Evolutionary conservation across 371 early-diverging fungal species (phyloP).

Genomic region (Rhizopus microsporus): DNA sequence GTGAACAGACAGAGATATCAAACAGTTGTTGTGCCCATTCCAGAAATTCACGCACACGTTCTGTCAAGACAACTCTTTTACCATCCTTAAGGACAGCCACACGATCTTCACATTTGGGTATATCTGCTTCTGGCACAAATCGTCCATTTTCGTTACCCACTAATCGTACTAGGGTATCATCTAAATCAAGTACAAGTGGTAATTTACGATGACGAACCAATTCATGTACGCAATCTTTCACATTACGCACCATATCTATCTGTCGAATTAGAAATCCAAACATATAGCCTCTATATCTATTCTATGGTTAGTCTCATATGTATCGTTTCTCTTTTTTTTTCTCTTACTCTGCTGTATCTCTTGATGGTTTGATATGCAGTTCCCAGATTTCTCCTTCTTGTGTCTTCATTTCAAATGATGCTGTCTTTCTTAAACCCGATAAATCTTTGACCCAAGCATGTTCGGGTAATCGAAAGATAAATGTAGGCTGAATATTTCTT

Average conservation of each 20-base stretch:
- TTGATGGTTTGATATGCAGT: conserved; percentile 69
- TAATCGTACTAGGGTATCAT: conserved; percentile 77
- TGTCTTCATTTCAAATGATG: conserved; percentile 54
- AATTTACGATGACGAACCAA: conserved; percentile 53
- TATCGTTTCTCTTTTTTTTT: background rate
- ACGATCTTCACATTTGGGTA: conserved; percentile 51
- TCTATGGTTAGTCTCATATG: background rate
- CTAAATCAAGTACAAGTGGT: conserved; percentile 78
- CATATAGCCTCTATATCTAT: conserved; percentile 33
- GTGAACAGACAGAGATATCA: conserved; percentile 78
- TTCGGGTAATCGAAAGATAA: conserved; percentile 67
- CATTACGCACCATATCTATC: conserved; percentile 53
- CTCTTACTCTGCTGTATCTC: conserved; percentile 59
- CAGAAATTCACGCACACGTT: conserved; percentile 74
- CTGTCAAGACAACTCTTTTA: conserved; percentile 66
- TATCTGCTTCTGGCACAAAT: conserved; percentile 67
- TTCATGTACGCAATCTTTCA: conserved; percentile 52
- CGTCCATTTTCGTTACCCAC: conserved; percentile 68
- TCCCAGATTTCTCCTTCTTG: conserved; percentile 63
- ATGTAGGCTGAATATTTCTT: conserved; percentile 50
- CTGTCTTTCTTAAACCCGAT: conserved; percentile 54
- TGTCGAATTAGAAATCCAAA: conserved; percentile 73
- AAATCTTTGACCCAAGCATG: conserved; percentile 56
- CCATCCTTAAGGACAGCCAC: conserved; percentile 67
- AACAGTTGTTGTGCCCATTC: conserved; percentile 72